Conservation (phyloP, 2,329 filamentous ascomycete species). For the Epichloe glyceriae region DNA sequence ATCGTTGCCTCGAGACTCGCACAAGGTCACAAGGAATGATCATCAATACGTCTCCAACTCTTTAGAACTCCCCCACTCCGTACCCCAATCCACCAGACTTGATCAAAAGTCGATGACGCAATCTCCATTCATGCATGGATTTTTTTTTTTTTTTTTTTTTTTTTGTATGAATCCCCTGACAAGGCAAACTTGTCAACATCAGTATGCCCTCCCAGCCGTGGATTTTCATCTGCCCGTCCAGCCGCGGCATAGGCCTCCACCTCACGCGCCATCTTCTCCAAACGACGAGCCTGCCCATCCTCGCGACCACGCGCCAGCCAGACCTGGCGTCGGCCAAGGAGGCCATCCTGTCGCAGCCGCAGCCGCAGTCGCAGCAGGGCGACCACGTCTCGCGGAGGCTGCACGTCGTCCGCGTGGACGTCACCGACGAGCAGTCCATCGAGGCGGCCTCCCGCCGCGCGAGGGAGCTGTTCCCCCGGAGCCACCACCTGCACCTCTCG, state of each 20-base stretch:
- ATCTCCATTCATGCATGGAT: background rate
- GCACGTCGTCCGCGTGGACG: constrained; percentile 29
- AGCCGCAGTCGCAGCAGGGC: constrained; percentile 7
- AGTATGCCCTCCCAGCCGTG: constrained; percentile 34
- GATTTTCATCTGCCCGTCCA: constrained; percentile 35
- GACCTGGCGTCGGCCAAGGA: constrained; percentile 23
- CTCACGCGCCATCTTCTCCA: constrained; percentile 35
- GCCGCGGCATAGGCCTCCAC: constrained; percentile 34
- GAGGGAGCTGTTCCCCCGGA: constrained; percentile 34
- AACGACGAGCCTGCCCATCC: constrained; percentile 33
- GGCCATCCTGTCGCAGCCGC: constrained; percentile 14
- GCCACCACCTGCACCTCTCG: constrained; percentile 52
- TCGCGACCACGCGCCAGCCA: constrained; percentile 28
- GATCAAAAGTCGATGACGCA: too few species aligned
- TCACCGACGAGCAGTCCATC: constrained; percentile 50
- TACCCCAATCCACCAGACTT: too few species aligned
- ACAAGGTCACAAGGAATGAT: too few species aligned
- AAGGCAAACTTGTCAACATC: background rate
- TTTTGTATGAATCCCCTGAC: too few species aligned
- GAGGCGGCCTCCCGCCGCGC: constrained; percentile 39
- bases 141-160: too few species aligned
- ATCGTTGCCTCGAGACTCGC: background rate
- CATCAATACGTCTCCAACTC: too few species aligned
- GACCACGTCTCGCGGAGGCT: constrained; percentile 19
- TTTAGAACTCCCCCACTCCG: too few species aligned